phyloP scores from a whole-genome alignment of 495 filamentous ascomycete species.

The Staphylotrichum tortipilum region DNA sequence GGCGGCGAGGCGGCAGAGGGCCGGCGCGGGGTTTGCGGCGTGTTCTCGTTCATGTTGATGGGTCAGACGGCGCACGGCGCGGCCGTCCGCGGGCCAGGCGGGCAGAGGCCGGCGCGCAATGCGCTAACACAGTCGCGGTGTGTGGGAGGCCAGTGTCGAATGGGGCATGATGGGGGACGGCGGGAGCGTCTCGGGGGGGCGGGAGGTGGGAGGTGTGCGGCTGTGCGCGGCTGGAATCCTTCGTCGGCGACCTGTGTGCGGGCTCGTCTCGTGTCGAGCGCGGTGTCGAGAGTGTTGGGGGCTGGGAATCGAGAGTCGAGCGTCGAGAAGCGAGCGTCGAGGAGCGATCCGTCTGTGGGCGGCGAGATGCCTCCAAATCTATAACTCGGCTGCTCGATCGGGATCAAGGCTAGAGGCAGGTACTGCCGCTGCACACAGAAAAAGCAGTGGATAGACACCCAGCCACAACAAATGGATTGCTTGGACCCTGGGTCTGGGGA shows the following conservation, averaged over 20 bases:
- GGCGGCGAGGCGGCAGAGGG: slow-evolving; percentile 19
- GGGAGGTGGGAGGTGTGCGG: neutral
- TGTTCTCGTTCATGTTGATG: slow-evolving; percentile 19
- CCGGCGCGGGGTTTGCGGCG: slow-evolving; percentile 26
- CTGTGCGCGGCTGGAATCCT: no score
- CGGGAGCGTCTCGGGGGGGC: neutral
- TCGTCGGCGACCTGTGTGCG: no score
- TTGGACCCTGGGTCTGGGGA: neutral
- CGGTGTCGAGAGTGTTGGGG: no score
- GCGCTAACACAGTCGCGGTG: slow-evolving; percentile 20
- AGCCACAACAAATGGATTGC: neutral
- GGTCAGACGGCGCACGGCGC: neutral
- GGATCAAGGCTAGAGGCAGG: no score
- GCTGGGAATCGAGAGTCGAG: no score
- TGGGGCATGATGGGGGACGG: slow-evolving; percentile 16
- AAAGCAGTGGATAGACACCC: no score
- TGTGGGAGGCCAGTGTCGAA: slow-evolving; percentile 3
- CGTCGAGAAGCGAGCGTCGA: no score
- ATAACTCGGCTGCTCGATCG: no score
- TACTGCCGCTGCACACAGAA: no score
- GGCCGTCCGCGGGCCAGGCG: neutral
- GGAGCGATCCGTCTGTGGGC: no score
- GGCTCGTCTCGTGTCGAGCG: no score
- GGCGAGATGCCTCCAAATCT: no score
- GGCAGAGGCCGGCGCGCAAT: slow-evolving; percentile 13